phyloP scores from a whole-genome alignment of 331 rosid species.

The Malus hybrid region DNA sequence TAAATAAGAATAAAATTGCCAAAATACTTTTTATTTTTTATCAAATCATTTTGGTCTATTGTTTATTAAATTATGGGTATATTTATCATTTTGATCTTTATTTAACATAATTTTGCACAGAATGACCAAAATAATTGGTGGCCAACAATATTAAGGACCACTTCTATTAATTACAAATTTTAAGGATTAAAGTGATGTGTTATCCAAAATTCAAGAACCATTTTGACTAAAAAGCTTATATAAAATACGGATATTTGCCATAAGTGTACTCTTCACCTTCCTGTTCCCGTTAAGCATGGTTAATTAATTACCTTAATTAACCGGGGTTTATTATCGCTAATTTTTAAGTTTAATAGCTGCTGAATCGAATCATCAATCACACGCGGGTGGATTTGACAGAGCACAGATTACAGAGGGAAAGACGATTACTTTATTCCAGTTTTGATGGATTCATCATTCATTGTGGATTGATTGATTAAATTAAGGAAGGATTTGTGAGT shows the following conservation, averaged over 20 bases:
- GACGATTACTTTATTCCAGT: background rate
- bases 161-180: too few relatives aligned
- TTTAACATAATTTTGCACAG: too few relatives aligned
- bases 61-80: too few relatives aligned
- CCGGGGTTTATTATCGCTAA: background rate
- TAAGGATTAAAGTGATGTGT: accelerated
- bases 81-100: too few relatives aligned
- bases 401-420: background rate
- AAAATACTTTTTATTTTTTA: too few relatives aligned
- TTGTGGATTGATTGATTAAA: background rate
- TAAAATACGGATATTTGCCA: too few relatives aligned
- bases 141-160: accelerated
- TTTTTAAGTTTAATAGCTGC: background rate
- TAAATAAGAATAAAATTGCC: too few relatives aligned
- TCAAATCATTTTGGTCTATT: too few relatives aligned
- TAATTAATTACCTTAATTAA: background rate
- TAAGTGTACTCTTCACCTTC: conserved; percentile 17
- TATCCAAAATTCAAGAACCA: background rate
- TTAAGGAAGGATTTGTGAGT: background rate
- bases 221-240: too few relatives aligned
- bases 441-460: background rate
- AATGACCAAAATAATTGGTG: too few relatives aligned
- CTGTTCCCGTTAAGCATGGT: conserved; percentile 4
- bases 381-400: background rate
- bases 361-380: background rate